Evolutionary conservation across 331 rosid species (phyloP).

Genomic region (Dryas integrifolia): DNA sequence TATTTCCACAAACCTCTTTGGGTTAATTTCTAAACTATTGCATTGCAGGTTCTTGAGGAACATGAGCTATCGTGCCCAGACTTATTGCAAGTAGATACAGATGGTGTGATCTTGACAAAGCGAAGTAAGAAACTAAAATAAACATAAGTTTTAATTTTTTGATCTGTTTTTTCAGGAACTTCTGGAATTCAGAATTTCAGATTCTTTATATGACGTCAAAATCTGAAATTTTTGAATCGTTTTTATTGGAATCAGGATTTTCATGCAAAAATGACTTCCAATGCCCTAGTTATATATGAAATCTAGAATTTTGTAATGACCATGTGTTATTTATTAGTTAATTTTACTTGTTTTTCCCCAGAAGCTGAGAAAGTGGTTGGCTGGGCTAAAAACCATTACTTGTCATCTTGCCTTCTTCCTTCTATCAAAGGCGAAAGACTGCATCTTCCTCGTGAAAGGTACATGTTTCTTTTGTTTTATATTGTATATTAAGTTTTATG

Average conservation of each 20-base stretch:
- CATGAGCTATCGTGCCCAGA: constrained; percentile 74
- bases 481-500: not conserved
- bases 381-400: constrained; percentile 89
- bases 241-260: not conserved
- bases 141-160: not conserved
- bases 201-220: no score
- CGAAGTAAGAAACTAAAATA: constrained; percentile 50
- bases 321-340: constrained; percentile 1
- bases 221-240: no score
- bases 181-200: no score
- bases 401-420: constrained; percentile 69
- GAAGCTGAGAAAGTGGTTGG: constrained; percentile 97
- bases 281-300: not conserved
- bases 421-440: constrained; percentile 72
- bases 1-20: constrained; percentile 9
- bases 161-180: no score
- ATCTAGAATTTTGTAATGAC: not conserved
- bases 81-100: constrained; percentile 58
- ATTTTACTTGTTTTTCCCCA: constrained; percentile 28
- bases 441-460: constrained; percentile 86
- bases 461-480: not conserved
- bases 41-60: constrained; percentile 85
- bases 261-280: not conserved
- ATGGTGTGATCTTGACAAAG: constrained; percentile 75
- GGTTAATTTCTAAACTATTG: constrained; percentile 19